Evolutionary conservation across 2,329 filamentous ascomycete genomes (phyloP), one percentile per base, ranked within the genome.

Genomic region (Stemphylium lycopersici): DNA sequence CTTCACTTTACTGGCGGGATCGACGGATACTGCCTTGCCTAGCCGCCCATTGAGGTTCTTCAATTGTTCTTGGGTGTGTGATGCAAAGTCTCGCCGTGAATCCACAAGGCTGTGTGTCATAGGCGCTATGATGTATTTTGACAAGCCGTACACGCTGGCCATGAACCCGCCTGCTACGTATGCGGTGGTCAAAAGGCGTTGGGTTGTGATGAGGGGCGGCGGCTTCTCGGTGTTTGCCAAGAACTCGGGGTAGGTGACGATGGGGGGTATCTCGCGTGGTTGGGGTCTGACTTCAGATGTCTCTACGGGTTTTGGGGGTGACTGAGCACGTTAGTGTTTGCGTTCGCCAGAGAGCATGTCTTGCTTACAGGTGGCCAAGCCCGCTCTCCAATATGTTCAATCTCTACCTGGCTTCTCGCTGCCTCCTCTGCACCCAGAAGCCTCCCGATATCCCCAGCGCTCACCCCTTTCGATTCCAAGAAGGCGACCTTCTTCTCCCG

Each of bases 401-500:
- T 43, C 37, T 65, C 62, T 11, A 50, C 24, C 5, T 52, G 36
- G 8, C 42, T 45, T 20, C 62, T 48, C 24, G 66, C 58, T 56
- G 46, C 29, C 20, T 37, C 13, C 59, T 20, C 37, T 20, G 46
- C 56, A 4, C 79, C 58, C 34, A 96, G 76, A 6, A 96, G 79
- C 44, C 79, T 78, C 62, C 90, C 79, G 56, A 96, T 90, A 57
- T 93, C 86, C 29, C 82, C 80, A 4, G 83, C 78, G 3, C 77
- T 78, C 6, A 96, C 78, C 3, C 90, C 90, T 73, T 97, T 97
- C 45, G 84, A 85, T 67, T 87, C 83, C 1, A 97, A 78, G 64
- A 96, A 96, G 6, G 84, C 83, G 16, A 84, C 79, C 78, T 96
- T 96, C 75, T 86, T 87, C 51, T 90, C 88, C 39, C 82, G 81